phyloP scores from a whole-genome alignment of 495 filamentous ascomycete species.

The Tetracladium setigerum region DNA sequence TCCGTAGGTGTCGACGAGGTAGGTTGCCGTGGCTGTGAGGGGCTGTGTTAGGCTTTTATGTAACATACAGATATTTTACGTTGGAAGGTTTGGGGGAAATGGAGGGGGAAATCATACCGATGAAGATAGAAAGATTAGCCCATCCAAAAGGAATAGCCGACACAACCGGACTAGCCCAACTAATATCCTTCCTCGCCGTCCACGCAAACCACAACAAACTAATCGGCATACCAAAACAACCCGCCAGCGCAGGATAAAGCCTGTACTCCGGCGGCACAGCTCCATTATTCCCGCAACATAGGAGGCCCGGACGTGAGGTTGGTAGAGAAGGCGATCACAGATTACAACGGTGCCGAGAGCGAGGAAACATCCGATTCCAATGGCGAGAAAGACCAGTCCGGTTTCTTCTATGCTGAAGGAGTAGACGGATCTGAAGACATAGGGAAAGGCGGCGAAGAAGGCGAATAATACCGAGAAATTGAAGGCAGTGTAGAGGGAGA shows the following conservation, averaged over 20 bases:
- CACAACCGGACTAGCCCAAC: conserved; percentile 37
- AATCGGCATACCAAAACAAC: conserved; percentile 45
- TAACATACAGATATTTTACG: no score
- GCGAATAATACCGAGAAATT: conserved; percentile 56
- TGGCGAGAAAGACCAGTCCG: conserved; percentile 52
- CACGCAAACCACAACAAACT: conserved; percentile 38
- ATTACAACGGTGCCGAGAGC: conserved; percentile 36
- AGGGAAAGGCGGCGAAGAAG: conserved; percentile 60
- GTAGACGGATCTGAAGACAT: conserved; percentile 43
- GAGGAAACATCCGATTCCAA: conserved; percentile 48
- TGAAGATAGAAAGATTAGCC: conserved; percentile 56
- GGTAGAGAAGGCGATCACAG: conserved; percentile 36
- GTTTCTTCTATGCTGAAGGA: conserved; percentile 37
- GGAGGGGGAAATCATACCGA: conserved; percentile 9
- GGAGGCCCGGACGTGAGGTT: conserved; percentile 20
- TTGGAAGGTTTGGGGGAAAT: not conserved
- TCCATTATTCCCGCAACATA: conserved; percentile 19
- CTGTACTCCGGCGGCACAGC: conserved; percentile 48
- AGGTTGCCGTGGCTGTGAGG: conserved; percentile 34
- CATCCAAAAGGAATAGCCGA: conserved; percentile 58
- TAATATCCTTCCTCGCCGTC: conserved; percentile 31
- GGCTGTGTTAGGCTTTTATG: conserved; percentile 15
- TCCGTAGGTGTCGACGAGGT: conserved; percentile 53
- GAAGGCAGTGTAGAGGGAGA: conserved; percentile 54
- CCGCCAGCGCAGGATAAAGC: conserved; percentile 53